These are phyloP conservation scores for Ceratocystis destructans DNA, from an alignment of 2,329 filamentous ascomycete species.

Conservation along the genomic window DNA sequence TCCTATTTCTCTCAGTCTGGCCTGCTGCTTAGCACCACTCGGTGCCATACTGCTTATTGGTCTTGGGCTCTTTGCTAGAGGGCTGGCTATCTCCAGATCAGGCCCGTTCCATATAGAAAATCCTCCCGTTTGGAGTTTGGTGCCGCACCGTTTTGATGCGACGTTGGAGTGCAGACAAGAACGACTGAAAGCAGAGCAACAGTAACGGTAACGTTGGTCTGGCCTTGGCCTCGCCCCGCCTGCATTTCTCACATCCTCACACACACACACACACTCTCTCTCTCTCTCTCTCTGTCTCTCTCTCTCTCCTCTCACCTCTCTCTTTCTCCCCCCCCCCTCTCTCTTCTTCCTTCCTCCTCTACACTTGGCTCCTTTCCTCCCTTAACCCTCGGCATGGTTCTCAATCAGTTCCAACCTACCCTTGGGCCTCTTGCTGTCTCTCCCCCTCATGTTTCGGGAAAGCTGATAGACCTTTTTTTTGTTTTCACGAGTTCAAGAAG, in stretches of 20 bases:
- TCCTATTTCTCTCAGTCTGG: not conserved
- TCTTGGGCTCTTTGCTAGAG: not conserved
- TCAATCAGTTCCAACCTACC: not conserved
- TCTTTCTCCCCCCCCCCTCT: not conserved
- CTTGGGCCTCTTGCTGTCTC: not conserved
- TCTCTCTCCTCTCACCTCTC: not conserved
- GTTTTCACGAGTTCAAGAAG: not conserved
- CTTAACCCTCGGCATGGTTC: not conserved
- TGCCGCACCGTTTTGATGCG: not conserved
- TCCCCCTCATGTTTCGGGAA: not conserved
- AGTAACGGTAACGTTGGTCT: not conserved
- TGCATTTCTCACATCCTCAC: not conserved
- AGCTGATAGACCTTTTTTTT: not conserved
- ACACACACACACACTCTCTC: not conserved
- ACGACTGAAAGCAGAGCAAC: not conserved
- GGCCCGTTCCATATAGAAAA: not conserved
- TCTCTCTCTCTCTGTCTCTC: not conserved
- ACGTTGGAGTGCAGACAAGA: not conserved
- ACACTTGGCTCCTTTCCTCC: not conserved
- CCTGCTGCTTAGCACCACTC: no score
- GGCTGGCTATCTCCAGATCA: not conserved
- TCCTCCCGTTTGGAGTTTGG: not conserved
- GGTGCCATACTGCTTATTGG: not conserved
- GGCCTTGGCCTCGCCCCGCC: not conserved
- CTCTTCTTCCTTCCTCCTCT: not conserved